These are phyloP conservation scores for Hirschfeldia incana DNA, from an alignment of 345 rosid species.

Conservation along the genomic window DNA sequence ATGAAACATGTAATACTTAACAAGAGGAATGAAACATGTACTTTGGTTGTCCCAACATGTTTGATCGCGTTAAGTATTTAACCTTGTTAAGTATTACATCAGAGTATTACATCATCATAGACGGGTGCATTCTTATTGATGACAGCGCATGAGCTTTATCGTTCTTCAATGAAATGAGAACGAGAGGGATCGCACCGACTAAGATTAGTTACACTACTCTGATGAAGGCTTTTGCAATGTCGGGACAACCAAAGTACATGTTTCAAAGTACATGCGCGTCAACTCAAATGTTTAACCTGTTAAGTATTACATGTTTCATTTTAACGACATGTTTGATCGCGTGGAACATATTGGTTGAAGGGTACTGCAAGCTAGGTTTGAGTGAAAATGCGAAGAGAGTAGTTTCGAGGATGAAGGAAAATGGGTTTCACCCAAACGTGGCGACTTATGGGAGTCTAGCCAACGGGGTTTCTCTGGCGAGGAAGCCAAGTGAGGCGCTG, in stretches of 20 bases:
- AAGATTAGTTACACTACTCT: constrained; percentile 92
- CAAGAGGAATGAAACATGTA: too few relatives aligned
- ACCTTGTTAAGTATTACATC: too few relatives aligned
- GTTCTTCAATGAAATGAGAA: constrained; percentile 86
- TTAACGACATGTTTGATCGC: constrained; percentile 45
- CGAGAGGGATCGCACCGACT: constrained; percentile 70
- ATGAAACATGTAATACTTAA: too few relatives aligned
- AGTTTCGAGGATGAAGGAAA: constrained; percentile 68
- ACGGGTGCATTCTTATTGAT: constrained; percentile 80
- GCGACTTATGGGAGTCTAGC: constrained; percentile 89
- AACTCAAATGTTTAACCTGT: too few relatives aligned
- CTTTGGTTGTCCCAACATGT: too few relatives aligned
- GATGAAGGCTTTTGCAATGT: constrained; percentile 90
- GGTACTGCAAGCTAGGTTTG: constrained; percentile 70
- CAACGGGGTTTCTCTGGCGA: constrained; percentile 74
- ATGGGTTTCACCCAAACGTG: constrained; percentile 68
- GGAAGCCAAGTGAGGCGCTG: constrained; percentile 96
- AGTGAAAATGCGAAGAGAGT: constrained; percentile 79
- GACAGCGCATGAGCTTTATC: constrained; percentile 86
- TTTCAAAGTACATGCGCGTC: too few relatives aligned
- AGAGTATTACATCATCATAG: constrained; percentile 67
- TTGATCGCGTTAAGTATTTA: too few relatives aligned
- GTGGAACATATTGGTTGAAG: constrained; percentile 92
- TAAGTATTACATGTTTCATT: too few relatives aligned
- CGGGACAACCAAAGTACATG: constrained; percentile 70